Percentiles rank a stretch among this genome's conserved stretches.
phyloP scores from a whole-genome alignment of 345 rosid species.

The Populus nigra region DNA sequence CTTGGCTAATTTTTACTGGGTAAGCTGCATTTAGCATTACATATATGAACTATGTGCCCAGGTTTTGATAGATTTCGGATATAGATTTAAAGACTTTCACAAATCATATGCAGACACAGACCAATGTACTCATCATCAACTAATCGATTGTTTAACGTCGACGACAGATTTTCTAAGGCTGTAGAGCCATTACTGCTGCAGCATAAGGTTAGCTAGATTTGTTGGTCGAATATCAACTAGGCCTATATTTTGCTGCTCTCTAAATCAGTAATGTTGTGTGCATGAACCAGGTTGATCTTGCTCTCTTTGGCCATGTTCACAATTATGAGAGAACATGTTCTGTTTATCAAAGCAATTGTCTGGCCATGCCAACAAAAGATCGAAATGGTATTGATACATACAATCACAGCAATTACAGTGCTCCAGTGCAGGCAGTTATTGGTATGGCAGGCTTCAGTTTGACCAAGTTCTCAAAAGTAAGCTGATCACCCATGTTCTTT shows the following conservation, averaged over 20 bases:
- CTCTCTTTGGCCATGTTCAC: slow-evolving; percentile 65
- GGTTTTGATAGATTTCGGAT: too few relatives aligned
- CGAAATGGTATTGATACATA: slow-evolving; percentile 44
- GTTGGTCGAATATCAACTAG: neutral
- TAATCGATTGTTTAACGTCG: slow-evolving; percentile 4
- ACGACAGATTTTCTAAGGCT: slow-evolving; percentile 13
- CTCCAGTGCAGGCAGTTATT: slow-evolving; percentile 58
- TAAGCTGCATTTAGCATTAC: slow-evolving; percentile 15
- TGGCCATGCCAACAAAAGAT: slow-evolving; percentile 51
- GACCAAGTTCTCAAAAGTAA: slow-evolving; percentile 43
- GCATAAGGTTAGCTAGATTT: slow-evolving; percentile 38
- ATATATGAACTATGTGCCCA: too few relatives aligned
- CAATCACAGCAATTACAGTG: slow-evolving; percentile 49
- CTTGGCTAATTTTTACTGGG: slow-evolving; percentile 66
- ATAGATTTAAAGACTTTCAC: neutral
- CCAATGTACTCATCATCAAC: slow-evolving; percentile 49
- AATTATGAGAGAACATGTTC: slow-evolving; percentile 72
- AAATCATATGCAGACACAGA: slow-evolving; percentile 50
- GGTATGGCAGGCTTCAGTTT: slow-evolving; percentile 70
- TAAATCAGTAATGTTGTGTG: neutral
- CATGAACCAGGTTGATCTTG: slow-evolving; percentile 55
- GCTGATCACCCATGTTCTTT: neutral
- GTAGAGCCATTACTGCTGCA: slow-evolving; percentile 51
- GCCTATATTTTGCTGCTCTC: neutral
- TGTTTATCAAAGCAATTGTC: slow-evolving; percentile 35